Evolutionary conservation across 495 filamentous ascomycete species (phyloP), one percentile per base, ranked within the genome.

Genomic region (Penicillium atrosanguineum): DNA sequence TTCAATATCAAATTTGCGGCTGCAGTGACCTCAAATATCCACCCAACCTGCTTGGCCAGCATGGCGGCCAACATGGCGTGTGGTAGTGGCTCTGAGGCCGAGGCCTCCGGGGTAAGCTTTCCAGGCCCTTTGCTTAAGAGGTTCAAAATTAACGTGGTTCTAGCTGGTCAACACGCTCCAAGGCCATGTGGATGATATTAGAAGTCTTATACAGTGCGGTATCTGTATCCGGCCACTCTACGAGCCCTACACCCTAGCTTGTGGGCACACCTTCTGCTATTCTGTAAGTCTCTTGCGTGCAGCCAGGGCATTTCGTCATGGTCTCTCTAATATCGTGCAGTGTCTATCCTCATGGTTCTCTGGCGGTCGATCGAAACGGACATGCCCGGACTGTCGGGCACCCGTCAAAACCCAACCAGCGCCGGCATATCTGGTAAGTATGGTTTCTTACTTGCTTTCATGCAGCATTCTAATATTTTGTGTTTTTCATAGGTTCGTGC

Each of bases 261-360:
- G 87, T 58, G 87, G 87, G 1, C 87, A 90, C 68, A 87, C 87
- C 5, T 90, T 87, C 60, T 90, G 87, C 64, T 90, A 90, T 59
- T 83, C 78, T 40, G 83, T 86, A 52, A 61, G 78, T 65, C 18
- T 12, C 16, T 31, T 52, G 19, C 20, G 14, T 34, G 14, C 48
- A 14, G n/a, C 25, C 29, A 50, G 41, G 8, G 20, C 31, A 14
- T 11, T 14, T 16, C n/a, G 45, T 6, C 8, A 44, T 36, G 38
- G 31, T 15, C 16, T 50, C 41, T 42, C 65, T 69, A 50, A 61
- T 12, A 60, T 57, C 26, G 46, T 6, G 18, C 47, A 87, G 83
- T 90, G 87, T 63, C 69, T 89, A 21, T 70, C 79, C 29, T 79
- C 79, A 55, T 90, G 87, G 87, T 83, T 90, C 57, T 71, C 70